Percentiles rank a stretch among this genome's conserved stretches.
phyloP scores from a whole-genome alignment of 345 rosid species.

The Citrus reticulata region DNA sequence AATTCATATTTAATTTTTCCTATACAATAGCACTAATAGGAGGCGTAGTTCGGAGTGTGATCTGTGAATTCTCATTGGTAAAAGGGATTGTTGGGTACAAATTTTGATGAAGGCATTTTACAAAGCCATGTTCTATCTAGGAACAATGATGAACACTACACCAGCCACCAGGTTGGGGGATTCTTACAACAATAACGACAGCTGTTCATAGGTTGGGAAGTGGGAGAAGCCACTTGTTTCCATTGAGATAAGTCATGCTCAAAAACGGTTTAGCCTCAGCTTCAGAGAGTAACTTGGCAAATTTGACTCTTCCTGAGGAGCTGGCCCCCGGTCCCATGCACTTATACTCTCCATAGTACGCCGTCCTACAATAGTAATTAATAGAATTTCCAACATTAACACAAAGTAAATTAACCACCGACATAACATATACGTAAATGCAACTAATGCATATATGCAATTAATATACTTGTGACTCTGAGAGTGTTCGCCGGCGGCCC shows the following conservation, averaged over 20 bases:
- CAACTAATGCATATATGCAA: background rate
- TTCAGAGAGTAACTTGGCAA: conserved; percentile 16
- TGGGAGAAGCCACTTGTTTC: conserved; percentile 29
- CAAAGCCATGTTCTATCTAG: too few species aligned
- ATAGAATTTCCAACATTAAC: background rate
- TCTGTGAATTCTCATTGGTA: too few species aligned
- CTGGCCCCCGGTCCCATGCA: conserved; percentile 22
- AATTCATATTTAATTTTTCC: too few species aligned
- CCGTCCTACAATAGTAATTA: conserved; percentile 11
- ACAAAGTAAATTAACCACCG: background rate
- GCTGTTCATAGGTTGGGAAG: conserved; percentile 11
- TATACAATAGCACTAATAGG: too few species aligned
- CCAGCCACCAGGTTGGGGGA: too few species aligned
- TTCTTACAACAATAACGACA: background rate
- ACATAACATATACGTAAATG: background rate
- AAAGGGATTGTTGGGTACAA: too few species aligned
- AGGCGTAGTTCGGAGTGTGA: too few species aligned
- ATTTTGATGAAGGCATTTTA: too few species aligned
- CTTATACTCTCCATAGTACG: conserved; percentile 30
- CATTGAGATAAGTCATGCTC: conserved; percentile 27
- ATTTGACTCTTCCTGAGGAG: conserved; percentile 7
- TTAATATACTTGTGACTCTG: background rate
- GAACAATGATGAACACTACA: too few species aligned
- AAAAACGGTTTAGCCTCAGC: conserved; percentile 24
- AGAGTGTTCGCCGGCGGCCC: conserved; percentile 12